Base-by-base conservation (phyloP, 2,329 filamentous ascomycete species). In the Raffaelea albimanens region DNA sequence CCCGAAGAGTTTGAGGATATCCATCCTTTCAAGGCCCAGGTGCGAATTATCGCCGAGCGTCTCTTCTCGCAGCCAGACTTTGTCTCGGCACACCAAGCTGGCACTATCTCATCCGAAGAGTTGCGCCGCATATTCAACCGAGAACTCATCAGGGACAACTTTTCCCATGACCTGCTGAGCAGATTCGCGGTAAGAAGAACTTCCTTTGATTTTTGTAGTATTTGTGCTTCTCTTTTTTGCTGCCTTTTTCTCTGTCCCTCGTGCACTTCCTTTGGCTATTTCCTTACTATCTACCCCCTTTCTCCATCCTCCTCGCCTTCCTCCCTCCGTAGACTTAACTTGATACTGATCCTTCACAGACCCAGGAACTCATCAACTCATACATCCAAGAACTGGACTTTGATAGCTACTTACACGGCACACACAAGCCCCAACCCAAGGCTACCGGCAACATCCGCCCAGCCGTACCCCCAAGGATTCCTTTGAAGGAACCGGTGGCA, bases 1-100 rank as follows among this genome's bases (percentile, higher is more conserved):
- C 25, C 25, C n/a, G 76, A 80, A 54, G 66, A 83, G 21, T 67
- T 65, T 36, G 77, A 79, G 50, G 79, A 78, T 9, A 79, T 82
- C 34, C 5, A 38, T 16, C 34, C 14, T 3, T 56, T 80, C 49
- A 7, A 8, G 34, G 14, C 18, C 18, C 34, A 38, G 14, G 14
- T 38, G 34, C 14, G 18, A 8, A n/a, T 19, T 16, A 16, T 7
- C 18, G 34, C 34, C 34, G 18, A 5, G 8, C 34, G 14, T 7
- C 34, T 38, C 8, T 7, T 38, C 18, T 38, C 34, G 5, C 5
- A 38, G 5, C 14, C 34, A 5, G 34, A 38, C 5, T 38, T 38
- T 16, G 14, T 38, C 18, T 7, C 34, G 13, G 34, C 34, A 10
- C n/a, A n/a, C n/a, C 14, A 16, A 10, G 5, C 34, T 38, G 34